Percentiles rank a stretch among this genome's conserved stretches.
Evolutionary conservation across 2,329 filamentous ascomycete genomes (phyloP).

Genomic region (Cercospora sesami): DNA sequence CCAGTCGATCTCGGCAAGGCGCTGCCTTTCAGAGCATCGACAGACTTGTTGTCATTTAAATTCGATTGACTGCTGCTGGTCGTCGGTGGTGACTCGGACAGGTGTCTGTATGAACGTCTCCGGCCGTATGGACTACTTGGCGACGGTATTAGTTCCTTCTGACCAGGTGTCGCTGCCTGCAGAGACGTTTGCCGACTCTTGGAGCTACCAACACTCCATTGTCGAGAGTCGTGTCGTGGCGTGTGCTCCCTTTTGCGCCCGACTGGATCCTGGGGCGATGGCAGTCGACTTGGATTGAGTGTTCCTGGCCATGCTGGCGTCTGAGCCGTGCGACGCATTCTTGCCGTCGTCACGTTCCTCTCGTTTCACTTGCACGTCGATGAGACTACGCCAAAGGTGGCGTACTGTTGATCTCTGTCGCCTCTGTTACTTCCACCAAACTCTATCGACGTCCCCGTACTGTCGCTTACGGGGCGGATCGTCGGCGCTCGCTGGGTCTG

Average conservation of each 20-base stretch:
- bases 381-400: background rate
- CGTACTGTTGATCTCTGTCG: background rate
- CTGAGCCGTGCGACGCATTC: background rate
- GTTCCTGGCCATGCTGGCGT: conserved; percentile 4
- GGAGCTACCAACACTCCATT: background rate
- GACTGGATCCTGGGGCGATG: background rate
- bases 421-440: background rate
- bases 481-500: background rate
- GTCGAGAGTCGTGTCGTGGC: conserved; percentile 4
- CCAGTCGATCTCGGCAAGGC: background rate
- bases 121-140: background rate
- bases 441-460: background rate
- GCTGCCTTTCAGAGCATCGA: background rate
- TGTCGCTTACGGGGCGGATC: background rate
- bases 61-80: background rate
- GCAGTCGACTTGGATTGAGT: background rate
- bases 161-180: background rate
- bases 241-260: conserved; percentile 2
- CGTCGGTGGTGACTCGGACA: background rate
- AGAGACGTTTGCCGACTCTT: background rate
- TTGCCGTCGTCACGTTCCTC: background rate
- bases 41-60: background rate
- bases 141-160: background rate
- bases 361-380: background rate
- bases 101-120: background rate